Base-by-base conservation (phyloP, 1,284 basidiomycete genomes). In the Apiotrichum veenhuisii region DNA sequence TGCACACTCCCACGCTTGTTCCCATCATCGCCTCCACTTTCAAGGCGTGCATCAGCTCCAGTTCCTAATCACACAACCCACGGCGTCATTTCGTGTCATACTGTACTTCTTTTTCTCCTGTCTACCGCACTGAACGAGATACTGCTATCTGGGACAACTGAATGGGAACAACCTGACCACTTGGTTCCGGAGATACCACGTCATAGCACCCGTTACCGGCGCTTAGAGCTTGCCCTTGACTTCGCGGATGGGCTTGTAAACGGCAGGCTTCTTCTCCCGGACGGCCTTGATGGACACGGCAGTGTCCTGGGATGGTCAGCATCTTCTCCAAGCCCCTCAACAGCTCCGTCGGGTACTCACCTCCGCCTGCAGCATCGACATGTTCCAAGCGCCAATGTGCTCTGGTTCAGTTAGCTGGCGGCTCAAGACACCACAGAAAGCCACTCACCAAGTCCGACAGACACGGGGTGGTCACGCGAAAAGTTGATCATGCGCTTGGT, bases 371-470 rank as follows among this genome's bases (percentile, higher is more conserved):
- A 49, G 47, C 30, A 46, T 33, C 25, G 25, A 73, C 74, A 70
- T 70, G 72, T 91, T 92, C 89, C 90, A 91, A 0, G 82, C 81
- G 1, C 84, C 84, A 0, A 87, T 89, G 68, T 91, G 94, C 10
- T 23, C 22, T 30, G 30, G n/a, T n/a, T n/a, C 12, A 30, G 30
- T 30, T 30, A 30, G 30, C 36, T 37, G 15, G 15, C 11, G 15
- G 8, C 5, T 10, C 36, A 37, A 14, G 8, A 18, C 8, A 4
- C 36, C 4, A 14, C 36, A 37, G 5, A 18, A 14, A 18, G 8
- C 17, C 33, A 34, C 33, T 34, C 20, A 20, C n/a, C 30, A 27
- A 45, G 44, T n/a, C 26, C 25, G 25, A 12, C 44, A 25, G 26
- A 18, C 9, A 45, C 44, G 27, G 25, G n/a, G 38, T 50, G 49